These are phyloP conservation scores for Ophryocystis elektroscirrha DNA, from an alignment of 169 alveolate genomes.

Conservation along the genomic window DNA sequence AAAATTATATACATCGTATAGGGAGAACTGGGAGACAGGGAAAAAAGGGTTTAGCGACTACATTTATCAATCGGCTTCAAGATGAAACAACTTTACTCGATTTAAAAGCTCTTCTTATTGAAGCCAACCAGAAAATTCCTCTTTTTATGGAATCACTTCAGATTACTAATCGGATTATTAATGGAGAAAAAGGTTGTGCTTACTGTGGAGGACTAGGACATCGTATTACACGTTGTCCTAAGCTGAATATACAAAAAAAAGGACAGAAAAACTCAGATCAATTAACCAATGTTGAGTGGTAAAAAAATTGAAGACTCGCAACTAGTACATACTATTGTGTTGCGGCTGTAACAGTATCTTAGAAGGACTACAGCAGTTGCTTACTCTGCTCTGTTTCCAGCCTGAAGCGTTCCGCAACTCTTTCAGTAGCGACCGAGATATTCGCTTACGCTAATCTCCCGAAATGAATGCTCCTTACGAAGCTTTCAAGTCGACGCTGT, in stretches of 20 bases:
- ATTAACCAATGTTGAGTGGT: no score
- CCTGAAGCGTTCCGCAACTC: no score
- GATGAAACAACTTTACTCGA: conserved; percentile 44
- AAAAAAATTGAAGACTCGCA: no score
- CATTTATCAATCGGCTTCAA: conserved; percentile 46
- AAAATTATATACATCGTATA: conserved; percentile 84
- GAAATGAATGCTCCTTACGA: no score
- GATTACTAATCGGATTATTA: conserved; percentile 26
- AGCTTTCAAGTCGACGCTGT: no score
- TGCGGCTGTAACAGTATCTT: no score
- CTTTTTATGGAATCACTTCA: conserved; percentile 39
- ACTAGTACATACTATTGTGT: no score
- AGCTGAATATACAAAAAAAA: conserved; percentile 19
- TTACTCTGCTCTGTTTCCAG: no score
- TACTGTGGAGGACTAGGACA: conserved; percentile 75
- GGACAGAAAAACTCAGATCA: no score
- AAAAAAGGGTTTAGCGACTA: conserved; percentile 75
- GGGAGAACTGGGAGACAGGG: conserved; percentile 97
- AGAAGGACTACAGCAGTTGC: no score
- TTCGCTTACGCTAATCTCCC: no score
- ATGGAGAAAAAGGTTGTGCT: conserved; percentile 73
- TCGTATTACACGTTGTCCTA: conserved; percentile 62
- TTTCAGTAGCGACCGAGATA: no score
- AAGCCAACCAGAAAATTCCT: conserved; percentile 62
- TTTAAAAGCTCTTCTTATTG: conserved; percentile 57